These are phyloP conservation scores for Polysphondylium violaceum DNA, from an alignment of 78 protist species.

Conservation along the genomic window DNA sequence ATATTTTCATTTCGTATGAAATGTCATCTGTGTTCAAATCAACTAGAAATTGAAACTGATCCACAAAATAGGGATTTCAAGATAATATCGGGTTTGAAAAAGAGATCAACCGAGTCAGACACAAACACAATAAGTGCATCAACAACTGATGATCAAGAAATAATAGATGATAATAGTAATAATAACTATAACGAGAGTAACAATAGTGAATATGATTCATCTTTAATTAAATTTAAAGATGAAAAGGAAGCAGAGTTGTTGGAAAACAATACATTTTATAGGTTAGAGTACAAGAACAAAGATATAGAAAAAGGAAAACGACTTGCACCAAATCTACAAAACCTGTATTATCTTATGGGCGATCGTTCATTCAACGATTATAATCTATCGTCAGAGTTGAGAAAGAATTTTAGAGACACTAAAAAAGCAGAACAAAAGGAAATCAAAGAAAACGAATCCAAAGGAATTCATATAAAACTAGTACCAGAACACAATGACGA, in stretches of 20 bases:
- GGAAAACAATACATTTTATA: constrained; percentile 38
- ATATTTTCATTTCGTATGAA: constrained; percentile 85
- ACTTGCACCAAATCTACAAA: constrained; percentile 6
- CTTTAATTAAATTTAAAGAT: background rate
- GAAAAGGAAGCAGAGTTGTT: constrained; percentile 4
- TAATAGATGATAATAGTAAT: background rate
- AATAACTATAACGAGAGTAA: too few species aligned
- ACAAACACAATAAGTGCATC: too few species aligned
- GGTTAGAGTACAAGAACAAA: constrained; percentile 14
- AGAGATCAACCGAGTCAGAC: constrained; percentile 39
- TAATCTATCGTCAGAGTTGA: constrained; percentile 30
- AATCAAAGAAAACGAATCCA: constrained; percentile 18
- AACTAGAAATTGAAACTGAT: constrained; percentile 89
- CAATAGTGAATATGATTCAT: too few species aligned
- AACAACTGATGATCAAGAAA: constrained; percentile 45
- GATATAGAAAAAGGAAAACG: constrained; percentile 47
- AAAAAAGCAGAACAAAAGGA: constrained; percentile 39
- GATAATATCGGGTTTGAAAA: constrained; percentile 45
- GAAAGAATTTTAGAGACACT: constrained; percentile 46
- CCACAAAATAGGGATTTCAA: constrained; percentile 84
- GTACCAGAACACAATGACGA: constrained; percentile 50
- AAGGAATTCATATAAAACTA: constrained; percentile 43
- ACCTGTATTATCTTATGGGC: constrained; percentile 12
- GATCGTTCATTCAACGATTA: constrained; percentile 12
- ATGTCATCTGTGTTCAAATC: constrained; percentile 81